Conservation (phyloP, 2,329 filamentous ascomycete genomes). For the Fusarium anguioides region DNA sequence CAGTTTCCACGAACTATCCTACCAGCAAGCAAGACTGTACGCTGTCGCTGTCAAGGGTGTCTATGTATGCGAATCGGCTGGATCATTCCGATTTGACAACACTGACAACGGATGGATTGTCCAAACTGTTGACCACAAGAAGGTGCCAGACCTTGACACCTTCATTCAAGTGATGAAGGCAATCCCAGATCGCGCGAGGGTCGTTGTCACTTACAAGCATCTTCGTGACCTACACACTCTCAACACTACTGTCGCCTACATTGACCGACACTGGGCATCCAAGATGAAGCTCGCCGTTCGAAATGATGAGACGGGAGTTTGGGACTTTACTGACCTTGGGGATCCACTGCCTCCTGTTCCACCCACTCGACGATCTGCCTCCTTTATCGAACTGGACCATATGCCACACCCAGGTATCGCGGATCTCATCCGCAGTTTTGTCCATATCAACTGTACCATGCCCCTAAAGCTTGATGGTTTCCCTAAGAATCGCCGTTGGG, state of each 20-base stretch:
- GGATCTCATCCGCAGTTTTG: constrained; percentile 93
- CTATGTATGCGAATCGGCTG: constrained; percentile 93
- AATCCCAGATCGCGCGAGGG: constrained; percentile 83
- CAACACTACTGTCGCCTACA: constrained; percentile 89
- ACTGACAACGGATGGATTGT: constrained; percentile 94
- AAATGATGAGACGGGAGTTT: constrained; percentile 89
- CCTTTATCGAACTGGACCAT: constrained; percentile 92
- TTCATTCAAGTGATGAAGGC: constrained; percentile 92
- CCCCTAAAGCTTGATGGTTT: constrained; percentile 98
- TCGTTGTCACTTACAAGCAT: constrained; percentile 96
- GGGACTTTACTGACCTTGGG: constrained; percentile 91
- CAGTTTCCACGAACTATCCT: constrained; percentile 95
- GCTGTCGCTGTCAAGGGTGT: constrained; percentile 93
- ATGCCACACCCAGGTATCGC: constrained; percentile 90
- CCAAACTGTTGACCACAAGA: constrained; percentile 90
- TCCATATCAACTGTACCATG: constrained; percentile 92
- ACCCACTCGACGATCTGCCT: constrained; percentile 79
- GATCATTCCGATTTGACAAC: constrained; percentile 94
- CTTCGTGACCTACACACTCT: constrained; percentile 93
- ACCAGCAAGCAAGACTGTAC: constrained; percentile 96
- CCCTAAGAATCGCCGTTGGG: constrained; percentile 91
- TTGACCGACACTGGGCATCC: constrained; percentile 95
- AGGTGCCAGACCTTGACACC: constrained; percentile 84
- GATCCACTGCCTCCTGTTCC: constrained; percentile 81
- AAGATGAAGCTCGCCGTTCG: constrained; percentile 94